A percentile compares a stretch with the other conserved stretches of the same genome.
phyloP scores from a whole-genome alignment of 805 yeast species.

The Myxozyma neotropica region DNA sequence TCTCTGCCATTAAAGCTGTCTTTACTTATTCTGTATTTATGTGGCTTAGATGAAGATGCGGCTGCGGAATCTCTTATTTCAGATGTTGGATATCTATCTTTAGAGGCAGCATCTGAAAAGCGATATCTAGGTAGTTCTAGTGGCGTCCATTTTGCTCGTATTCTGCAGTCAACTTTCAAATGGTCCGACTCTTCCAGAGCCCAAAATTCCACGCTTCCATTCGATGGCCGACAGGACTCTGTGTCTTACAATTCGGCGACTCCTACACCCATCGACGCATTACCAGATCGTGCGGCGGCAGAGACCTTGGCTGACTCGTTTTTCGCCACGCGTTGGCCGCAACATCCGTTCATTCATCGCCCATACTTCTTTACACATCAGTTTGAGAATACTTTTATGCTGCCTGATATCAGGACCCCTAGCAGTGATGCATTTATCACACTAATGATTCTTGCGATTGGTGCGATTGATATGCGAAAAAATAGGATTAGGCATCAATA shows the following conservation, averaged over 20 bases:
- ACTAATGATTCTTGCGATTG: conserved; percentile 25
- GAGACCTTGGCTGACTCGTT: conserved; percentile 8
- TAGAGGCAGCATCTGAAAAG: conserved; percentile 19
- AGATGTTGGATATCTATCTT: conserved; percentile 18
- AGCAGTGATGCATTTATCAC: conserved; percentile 22
- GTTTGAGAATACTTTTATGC: conserved; percentile 7
- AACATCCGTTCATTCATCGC: conserved; percentile 23
- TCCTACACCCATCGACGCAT: not conserved
- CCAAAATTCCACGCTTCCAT: conserved; percentile 7
- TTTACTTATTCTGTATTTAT: not conserved
- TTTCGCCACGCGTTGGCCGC: conserved; percentile 22
- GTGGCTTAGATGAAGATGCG: conserved; percentile 7
- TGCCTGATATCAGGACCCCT: conserved; percentile 10
- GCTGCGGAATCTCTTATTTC: conserved; percentile 17
- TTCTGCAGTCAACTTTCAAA: conserved; percentile 17
- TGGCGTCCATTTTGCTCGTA: conserved; percentile 23
- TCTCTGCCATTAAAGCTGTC: not conserved
- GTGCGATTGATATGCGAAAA: conserved; percentile 20
- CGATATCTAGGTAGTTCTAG: conserved; percentile 24
- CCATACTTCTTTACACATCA: conserved; percentile 14
- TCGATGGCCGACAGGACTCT: conserved; percentile 5
- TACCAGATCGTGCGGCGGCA: conserved; percentile 9
- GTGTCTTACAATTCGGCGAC: not conserved
- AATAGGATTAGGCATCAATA: not conserved
- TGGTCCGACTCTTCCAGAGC: conserved; percentile 19